Base-by-base conservation (phyloP, 2,329 filamentous ascomycete genomes). In the Phoma herbarum region DNA sequence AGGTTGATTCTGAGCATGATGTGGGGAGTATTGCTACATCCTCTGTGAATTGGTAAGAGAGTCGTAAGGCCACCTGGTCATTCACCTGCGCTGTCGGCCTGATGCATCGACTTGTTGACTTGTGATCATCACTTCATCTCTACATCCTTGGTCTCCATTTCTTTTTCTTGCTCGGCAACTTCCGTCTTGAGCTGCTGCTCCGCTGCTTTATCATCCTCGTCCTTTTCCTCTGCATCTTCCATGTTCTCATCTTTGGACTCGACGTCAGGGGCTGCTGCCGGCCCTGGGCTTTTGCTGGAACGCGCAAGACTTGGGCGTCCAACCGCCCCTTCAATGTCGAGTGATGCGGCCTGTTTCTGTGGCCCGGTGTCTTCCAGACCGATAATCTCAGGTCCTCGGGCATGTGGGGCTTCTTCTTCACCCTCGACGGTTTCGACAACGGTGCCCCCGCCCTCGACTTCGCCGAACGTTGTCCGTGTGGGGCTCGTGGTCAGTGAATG, bases 291-390 rank as follows among this genome's bases (percentile, higher is more conserved):
- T 55, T 66, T 74, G 51, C 69, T 70, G 3, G 61, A 48, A 23
- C 66, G 64, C 23, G 68, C 67, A 1, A 76, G 48, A 49, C 74
- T 74, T 29, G 74, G 71, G 39, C 75, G 66, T 18, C 76, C 76
- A 5, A 77, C 65, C 0, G 75, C 76, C 6, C 70, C 76, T 51
- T 77, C 76, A 44, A 77, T 71, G 46, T 78, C 63, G 26, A 78
- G 61, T 12, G 44, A 53, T 77, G 80, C 51, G 64, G 79, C 77
- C 90, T 80, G 91, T 18, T 79, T 78, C 91, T 83, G 93, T 10
- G 91, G 88, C 0, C 95, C 95, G 64, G 92, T 90, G 73, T 99
- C 95, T 67, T 91, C 88, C 59, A 93, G 87, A 4, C 93, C 94
- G 49, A 98, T 90, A 66, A 92, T 85, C 28, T 92, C 87, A 0